Base-by-base conservation (phyloP, 2,329 filamentous ascomycete genomes). In the Fusarium sp. region DNA sequence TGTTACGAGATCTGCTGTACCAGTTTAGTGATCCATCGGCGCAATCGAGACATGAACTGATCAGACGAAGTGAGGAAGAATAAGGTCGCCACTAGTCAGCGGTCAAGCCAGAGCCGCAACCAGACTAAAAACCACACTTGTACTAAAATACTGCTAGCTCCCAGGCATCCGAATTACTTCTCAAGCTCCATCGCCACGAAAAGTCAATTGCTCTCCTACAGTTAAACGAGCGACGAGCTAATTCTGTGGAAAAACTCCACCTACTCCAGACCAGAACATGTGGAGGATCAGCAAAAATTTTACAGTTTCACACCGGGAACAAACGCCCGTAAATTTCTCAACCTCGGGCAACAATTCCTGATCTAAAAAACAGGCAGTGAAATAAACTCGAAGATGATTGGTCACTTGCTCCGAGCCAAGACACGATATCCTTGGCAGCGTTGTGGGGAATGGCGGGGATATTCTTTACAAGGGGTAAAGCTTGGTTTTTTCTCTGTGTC, bases 371-470 rank as follows among this genome's bases (percentile, higher is more conserved):
- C 63, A 66, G 63, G 63, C 63, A 66, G 55, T 50, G 38, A 62
- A 67, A 66, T 66, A 66, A 66, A 66, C n/a, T 38, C 20, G 6
- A 3, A 3, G 10, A 6, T 46, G 30, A 66, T 66, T 66, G 63
- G 63, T n/a, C 16, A 18, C 9, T 4, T 9, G 1, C 2, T 5
- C 5, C 10, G n/a, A 22, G 62, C 55, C 63, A 66, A 66, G 63
- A 66, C 55, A 15, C 30, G 18, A 12, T 18, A 54, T 42, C 42
- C 60, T 45, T 63, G 62, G 42, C 43, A 18, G 18, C 24, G 25
- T 18, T 66, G 62, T 66, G 63, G 63, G 27, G 63, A 59, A 51
- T 25, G 29, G 63, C 61, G 61, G 63, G 52, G 63, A 66, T 63
- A 27, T 10, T 11, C 11, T 11, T 38, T 53, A 8, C 44, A 27